phyloP scores from a whole-genome alignment of 768 basidiomycete species.

The Neoboletus magnificus region DNA sequence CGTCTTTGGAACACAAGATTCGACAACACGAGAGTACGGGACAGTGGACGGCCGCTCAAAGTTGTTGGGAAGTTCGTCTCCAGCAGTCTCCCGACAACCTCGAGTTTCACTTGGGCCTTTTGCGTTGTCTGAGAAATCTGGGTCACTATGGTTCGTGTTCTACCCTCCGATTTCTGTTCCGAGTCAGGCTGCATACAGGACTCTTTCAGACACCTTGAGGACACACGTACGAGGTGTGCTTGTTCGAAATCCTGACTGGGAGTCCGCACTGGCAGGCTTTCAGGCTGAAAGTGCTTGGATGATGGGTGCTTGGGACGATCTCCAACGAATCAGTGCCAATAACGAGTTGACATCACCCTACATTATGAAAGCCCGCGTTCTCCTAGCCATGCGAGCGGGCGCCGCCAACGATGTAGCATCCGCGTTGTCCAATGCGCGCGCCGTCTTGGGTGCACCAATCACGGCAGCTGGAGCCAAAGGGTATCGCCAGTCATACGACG shows the following conservation, averaged over 20 bases:
- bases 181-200: not conserved
- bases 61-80: slow-evolving; percentile 96
- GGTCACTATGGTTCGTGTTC: slow-evolving; percentile 89
- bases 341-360: slow-evolving; percentile 54
- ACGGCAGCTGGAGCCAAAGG: slow-evolving; percentile 75
- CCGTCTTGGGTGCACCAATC: slow-evolving; percentile 74
- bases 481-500: slow-evolving; percentile 85
- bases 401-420: slow-evolving; percentile 44
- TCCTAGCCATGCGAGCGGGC: slow-evolving; percentile 72
- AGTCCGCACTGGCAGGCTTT: slow-evolving; percentile 69
- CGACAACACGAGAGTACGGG: slow-evolving; percentile 97
- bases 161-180: not conserved
- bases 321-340: slow-evolving; percentile 55
- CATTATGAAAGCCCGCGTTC: slow-evolving; percentile 70
- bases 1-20: slow-evolving; percentile 93
- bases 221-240: slow-evolving; percentile 94
- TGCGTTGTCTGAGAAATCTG: slow-evolving; percentile 88
- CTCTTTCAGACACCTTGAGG: slow-evolving; percentile 73
- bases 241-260: slow-evolving; percentile 83
- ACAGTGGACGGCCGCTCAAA: slow-evolving; percentile 96
- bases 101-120: slow-evolving; percentile 81
- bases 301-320: slow-evolving; percentile 89
- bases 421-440: slow-evolving; percentile 62
- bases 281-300: slow-evolving; percentile 95
- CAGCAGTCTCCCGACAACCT: slow-evolving; percentile 90